A percentile compares a stretch with the other conserved stretches of the same genome.
phyloP scores from a whole-genome alignment of 2,329 filamentous ascomycete genomes.

The Allantophomopsis lycopodina region DNA sequence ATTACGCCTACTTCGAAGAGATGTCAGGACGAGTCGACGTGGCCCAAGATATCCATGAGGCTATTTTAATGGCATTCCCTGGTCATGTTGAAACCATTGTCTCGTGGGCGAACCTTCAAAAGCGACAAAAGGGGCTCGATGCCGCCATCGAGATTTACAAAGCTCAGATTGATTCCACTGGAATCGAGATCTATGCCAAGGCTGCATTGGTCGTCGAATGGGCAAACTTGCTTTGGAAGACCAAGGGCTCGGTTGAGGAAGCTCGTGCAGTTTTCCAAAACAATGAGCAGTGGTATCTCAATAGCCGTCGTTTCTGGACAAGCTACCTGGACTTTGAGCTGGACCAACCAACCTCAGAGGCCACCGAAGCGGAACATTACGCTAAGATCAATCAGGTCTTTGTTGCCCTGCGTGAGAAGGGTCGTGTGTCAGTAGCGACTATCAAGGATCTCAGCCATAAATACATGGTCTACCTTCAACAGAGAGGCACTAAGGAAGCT shows the following conservation, averaged over 20 bases:
- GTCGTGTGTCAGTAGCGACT: conserved; percentile 48
- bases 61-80: conserved; percentile 63
- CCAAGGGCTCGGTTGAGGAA: conserved; percentile 66
- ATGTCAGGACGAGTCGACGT: conserved; percentile 62
- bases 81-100: conserved; percentile 79
- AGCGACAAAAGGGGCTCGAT: conserved; percentile 71
- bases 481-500: conserved; percentile 67
- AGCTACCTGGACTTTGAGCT: conserved; percentile 84
- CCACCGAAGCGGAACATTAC: conserved; percentile 50
- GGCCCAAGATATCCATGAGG: conserved; percentile 72
- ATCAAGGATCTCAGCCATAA: conserved; percentile 64
- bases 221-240: conserved; percentile 77
- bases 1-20: conserved; percentile 94
- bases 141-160: conserved; percentile 77
- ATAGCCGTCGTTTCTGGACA: conserved; percentile 81
- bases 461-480: conserved; percentile 76
- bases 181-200: conserved; percentile 66
- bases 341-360: conserved; percentile 57
- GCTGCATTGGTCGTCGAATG: conserved; percentile 80
- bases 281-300: conserved; percentile 72
- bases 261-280: conserved; percentile 73
- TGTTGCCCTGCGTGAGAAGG: conserved; percentile 60
- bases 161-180: conserved; percentile 59
- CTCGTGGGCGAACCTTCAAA: conserved; percentile 74
- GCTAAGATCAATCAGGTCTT: conserved; percentile 71